Percentiles rank a stretch among this genome's conserved stretches.
Conservation (phyloP, 1,139 yeast species). For the Citeromyces hawaiiensis region DNA sequence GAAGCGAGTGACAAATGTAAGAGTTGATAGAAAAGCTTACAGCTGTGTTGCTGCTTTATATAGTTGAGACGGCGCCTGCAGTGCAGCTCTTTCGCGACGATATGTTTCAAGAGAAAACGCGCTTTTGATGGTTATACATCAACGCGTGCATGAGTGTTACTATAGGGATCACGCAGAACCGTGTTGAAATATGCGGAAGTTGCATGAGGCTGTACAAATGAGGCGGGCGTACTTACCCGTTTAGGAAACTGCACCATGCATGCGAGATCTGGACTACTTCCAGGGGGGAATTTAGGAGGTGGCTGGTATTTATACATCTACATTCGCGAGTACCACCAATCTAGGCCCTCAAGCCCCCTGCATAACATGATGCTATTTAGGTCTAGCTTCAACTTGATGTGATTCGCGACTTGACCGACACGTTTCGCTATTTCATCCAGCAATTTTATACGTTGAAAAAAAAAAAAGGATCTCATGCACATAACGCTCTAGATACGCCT, state of each 20-base stretch:
- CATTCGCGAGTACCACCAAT: too few species aligned
- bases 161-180: too few species aligned
- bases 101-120: not conserved
- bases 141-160: too few species aligned
- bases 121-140: not conserved
- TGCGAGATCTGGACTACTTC: not conserved
- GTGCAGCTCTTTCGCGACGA: not conserved
- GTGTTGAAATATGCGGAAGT: too few species aligned
- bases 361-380: not conserved
- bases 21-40: not conserved
- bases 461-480: too few species aligned
- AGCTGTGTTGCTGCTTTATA: not conserved
- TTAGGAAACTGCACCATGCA: constrained; percentile 3
- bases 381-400: too few species aligned
- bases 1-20: constrained; percentile 5
- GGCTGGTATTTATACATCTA: constrained; percentile 9
- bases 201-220: too few species aligned
- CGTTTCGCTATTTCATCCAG: too few species aligned
- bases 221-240: constrained; percentile 4
- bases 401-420: too few species aligned
- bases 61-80: not conserved
- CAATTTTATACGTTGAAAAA: too few species aligned
- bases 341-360: too few species aligned
- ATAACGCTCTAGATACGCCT: too few species aligned
- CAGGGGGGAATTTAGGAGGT: constrained; percentile 7